A percentile compares a stretch with the other conserved stretches of the same genome.
Conservation (phyloP, 257 asterid genomes). For the Handroanthus guayacan region DNA sequence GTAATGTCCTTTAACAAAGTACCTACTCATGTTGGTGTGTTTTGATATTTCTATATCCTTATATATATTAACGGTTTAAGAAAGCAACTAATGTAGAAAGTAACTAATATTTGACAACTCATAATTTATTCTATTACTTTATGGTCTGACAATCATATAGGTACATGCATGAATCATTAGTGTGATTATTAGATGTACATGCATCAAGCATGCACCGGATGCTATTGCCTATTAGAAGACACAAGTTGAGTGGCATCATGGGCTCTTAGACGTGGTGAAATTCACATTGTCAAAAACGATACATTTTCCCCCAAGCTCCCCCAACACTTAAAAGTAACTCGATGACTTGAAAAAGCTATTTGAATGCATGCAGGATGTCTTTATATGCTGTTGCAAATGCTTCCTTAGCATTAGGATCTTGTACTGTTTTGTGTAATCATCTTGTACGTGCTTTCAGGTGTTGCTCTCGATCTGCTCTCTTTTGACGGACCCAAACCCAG, state of each 20-base stretch:
- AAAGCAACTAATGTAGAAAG: too few species aligned
- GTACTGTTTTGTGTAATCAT: background rate
- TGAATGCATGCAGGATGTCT: background rate
- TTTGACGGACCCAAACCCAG: constrained; percentile 83
- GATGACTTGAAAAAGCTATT: background rate
- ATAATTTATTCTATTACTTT: too few species aligned
- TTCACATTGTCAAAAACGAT: background rate
- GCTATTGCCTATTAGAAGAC: background rate
- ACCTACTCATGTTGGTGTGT: too few species aligned
- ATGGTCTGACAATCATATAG: too few species aligned
- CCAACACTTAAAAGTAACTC: background rate
- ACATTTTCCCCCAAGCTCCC: background rate
- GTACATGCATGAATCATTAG: too few species aligned
- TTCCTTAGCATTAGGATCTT: background rate
- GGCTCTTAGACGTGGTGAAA: background rate
- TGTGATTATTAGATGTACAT: too few species aligned
- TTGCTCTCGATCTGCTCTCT: constrained; percentile 52
- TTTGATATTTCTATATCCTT: too few species aligned
- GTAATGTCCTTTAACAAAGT: too few species aligned
- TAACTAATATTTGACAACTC: too few species aligned
- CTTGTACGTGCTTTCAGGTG: constrained; percentile 33
- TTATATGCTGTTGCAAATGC: background rate
- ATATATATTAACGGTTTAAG: too few species aligned
- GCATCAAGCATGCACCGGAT: too few species aligned
- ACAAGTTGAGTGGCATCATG: background rate